These are phyloP conservation scores for Hymenoscyphus infarciens DNA, from an alignment of 2,329 filamentous ascomycete genomes.

Conservation along the genomic window DNA sequence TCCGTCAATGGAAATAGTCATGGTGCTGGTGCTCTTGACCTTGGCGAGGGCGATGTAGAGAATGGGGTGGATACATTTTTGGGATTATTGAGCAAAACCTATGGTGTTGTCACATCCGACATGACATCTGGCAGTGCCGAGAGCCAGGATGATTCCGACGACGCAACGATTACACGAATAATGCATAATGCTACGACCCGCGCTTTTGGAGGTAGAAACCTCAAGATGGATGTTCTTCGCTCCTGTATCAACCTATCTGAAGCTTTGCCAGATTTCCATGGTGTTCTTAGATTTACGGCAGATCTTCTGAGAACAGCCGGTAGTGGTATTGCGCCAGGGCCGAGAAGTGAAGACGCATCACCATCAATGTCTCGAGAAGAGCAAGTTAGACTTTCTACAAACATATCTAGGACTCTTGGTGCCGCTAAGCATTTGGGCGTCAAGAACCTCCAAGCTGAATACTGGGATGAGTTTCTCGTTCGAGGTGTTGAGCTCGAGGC, in stretches of 20 bases:
- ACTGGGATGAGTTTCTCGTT: slow-evolving; percentile 96
- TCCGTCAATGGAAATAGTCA: slow-evolving; percentile 47
- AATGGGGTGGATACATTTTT: slow-evolving; percentile 63
- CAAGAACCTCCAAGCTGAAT: slow-evolving; percentile 69
- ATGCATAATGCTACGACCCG: slow-evolving; percentile 54
- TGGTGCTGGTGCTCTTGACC: slow-evolving; percentile 54
- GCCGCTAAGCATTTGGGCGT: slow-evolving; percentile 75
- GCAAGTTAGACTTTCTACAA: slow-evolving; percentile 77
- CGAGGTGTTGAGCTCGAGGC: slow-evolving; percentile 71
- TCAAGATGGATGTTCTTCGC: slow-evolving; percentile 84
- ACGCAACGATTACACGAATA: slow-evolving; percentile 54
- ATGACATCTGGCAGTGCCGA: slow-evolving; percentile 11
- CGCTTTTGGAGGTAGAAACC: slow-evolving; percentile 71
- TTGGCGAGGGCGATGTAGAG: slow-evolving; percentile 63
- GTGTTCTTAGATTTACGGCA: slow-evolving; percentile 83
- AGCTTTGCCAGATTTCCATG: slow-evolving; percentile 85
- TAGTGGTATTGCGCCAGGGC: slow-evolving; percentile 70
- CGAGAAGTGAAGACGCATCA: slow-evolving; percentile 64
- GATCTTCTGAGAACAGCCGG: slow-evolving; percentile 80
- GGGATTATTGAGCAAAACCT: slow-evolving; percentile 57
- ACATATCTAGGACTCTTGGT: slow-evolving; percentile 77
- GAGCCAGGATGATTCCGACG: slow-evolving; percentile 46
- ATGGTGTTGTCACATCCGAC: slow-evolving; percentile 52
- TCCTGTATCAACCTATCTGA: slow-evolving; percentile 94
- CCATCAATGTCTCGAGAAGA: slow-evolving; percentile 75